A percentile compares a stretch with the other conserved stretches of the same genome.
Conservation (phyloP, 495 filamentous ascomycete genomes). For the Hypoxylon subgilvum region DNA sequence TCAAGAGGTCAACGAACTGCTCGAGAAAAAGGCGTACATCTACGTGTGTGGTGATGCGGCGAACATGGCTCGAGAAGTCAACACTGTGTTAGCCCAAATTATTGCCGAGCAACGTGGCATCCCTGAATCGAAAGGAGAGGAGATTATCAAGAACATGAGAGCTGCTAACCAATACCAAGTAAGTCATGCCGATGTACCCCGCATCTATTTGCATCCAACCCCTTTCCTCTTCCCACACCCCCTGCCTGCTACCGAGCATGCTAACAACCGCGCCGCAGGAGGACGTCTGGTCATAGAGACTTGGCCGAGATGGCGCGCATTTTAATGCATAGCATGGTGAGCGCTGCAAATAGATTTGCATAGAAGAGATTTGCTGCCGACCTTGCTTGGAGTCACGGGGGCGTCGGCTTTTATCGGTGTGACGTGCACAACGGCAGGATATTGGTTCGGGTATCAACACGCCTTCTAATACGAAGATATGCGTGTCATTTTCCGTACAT, state of each 20-base stretch:
- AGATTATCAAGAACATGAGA: constrained; percentile 95
- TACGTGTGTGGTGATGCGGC: constrained; percentile 98
- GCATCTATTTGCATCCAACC: not conserved
- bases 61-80: constrained; percentile 98
- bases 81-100: constrained; percentile 80
- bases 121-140: constrained; percentile 83
- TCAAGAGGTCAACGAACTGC: constrained; percentile 82
- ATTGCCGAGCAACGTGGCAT: constrained; percentile 81
- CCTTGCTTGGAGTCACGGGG: constrained; percentile 37
- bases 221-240: not conserved
- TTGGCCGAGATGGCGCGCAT: constrained; percentile 6
- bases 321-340: constrained; percentile 34
- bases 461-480: constrained; percentile 20
- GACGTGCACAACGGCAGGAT: constrained; percentile 22
- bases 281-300: constrained; percentile 82
- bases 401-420: constrained; percentile 29
- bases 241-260: not conserved
- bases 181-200: constrained; percentile 31
- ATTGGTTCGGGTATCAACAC: constrained; percentile 25
- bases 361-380: constrained; percentile 32
- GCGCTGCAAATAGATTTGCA: constrained; percentile 39
- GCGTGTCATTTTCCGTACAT: constrained; percentile 31
- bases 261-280: constrained; percentile 57
- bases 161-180: constrained; percentile 93
- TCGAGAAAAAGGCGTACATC: constrained; percentile 88